Evolutionary conservation across 2,329 filamentous ascomycete species (phyloP).

Genomic region (Botryosphaeria dothidea): DNA sequence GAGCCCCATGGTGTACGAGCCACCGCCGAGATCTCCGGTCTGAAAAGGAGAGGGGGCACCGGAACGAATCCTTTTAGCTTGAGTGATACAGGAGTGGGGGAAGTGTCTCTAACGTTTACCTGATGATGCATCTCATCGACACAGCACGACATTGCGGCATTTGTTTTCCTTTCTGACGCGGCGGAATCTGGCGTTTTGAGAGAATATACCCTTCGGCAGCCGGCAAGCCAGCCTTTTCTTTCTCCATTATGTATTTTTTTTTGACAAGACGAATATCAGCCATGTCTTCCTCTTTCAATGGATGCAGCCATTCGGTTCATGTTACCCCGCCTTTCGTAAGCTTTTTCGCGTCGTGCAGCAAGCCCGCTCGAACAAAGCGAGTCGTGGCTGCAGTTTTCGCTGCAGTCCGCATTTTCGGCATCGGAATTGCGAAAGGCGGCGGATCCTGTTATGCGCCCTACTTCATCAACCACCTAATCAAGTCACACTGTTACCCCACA

Average conservation of each 20-base stretch:
- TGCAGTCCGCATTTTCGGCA: background rate
- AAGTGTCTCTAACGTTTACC: background rate
- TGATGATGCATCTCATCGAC: background rate
- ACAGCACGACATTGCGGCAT: background rate
- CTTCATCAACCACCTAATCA: conserved; percentile 8
- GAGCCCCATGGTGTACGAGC: conserved; percentile 35
- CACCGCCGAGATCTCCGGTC: background rate
- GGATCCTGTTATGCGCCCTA: background rate
- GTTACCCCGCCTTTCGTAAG: no score
- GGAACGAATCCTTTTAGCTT: background rate
- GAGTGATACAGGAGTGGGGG: background rate
- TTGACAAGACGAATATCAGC: background rate
- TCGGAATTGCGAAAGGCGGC: background rate
- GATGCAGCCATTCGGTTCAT: no score
- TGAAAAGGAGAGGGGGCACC: background rate
- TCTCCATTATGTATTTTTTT: background rate
- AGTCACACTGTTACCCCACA: background rate
- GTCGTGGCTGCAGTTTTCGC: background rate
- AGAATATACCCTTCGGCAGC: conserved; percentile 9
- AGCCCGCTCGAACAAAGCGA: background rate
- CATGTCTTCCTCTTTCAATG: background rate
- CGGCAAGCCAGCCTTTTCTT: background rate
- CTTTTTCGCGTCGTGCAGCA: background rate
- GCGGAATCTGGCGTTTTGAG: conserved; percentile 6
- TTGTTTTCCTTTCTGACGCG: background rate